phyloP scores from a whole-genome alignment of 257 asterid species.

The Solanum pinnatisectum region DNA sequence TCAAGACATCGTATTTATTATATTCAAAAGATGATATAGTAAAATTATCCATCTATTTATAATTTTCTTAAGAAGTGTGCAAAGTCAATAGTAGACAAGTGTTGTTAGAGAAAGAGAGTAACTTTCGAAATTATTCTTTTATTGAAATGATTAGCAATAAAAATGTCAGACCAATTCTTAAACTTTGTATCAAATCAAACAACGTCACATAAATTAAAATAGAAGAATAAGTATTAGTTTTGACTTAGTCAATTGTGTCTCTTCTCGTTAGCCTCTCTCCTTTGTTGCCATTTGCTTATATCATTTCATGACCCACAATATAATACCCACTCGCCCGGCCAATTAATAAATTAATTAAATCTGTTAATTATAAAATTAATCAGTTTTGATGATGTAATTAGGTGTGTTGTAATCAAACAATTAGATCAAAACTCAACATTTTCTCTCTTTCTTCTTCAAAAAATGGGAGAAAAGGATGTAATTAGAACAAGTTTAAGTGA shows the following conservation, averaged over 20 bases:
- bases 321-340: background rate
- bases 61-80: too few relatives aligned
- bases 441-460: background rate
- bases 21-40: too few relatives aligned
- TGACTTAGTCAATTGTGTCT: background rate
- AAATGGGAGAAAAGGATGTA: conserved; percentile 33
- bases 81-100: too few relatives aligned
- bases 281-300: background rate
- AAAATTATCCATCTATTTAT: too few relatives aligned
- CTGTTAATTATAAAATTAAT: background rate
- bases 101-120: background rate
- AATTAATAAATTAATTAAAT: background rate
- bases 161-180: too few relatives aligned
- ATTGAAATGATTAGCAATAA: too few relatives aligned
- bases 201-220: too few relatives aligned
- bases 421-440: background rate
- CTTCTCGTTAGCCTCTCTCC: background rate
- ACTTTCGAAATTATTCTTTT: background rate
- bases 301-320: background rate
- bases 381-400: background rate
- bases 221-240: background rate
- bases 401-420: background rate
- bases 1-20: too few relatives aligned
- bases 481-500: conserved; percentile 29
- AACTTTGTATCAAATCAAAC: background rate